Evolutionary conservation across 352 stramenopile species (phyloP), one percentile per base, ranked within the genome.

Genomic region (Globisporangium spiculum): DNA sequence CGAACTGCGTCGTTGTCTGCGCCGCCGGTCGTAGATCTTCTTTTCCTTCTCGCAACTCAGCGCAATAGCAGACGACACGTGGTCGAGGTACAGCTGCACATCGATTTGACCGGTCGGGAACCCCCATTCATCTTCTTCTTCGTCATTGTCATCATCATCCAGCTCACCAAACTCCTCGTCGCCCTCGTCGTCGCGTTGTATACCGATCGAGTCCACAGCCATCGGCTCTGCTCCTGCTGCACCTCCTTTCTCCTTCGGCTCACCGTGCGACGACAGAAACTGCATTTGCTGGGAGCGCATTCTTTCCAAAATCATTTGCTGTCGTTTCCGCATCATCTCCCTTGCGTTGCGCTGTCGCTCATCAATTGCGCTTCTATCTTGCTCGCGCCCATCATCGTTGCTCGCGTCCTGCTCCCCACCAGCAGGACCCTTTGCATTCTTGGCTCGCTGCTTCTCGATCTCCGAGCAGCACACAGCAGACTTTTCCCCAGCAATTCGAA

Each of bases 211-310:
- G 18, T 67, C 56, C 16, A 3, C 27, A 41, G 54, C 64, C 4
- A n/a, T 60, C 53, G 65, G 60, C 60, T 65, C 60, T 10, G 1
- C 54, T 60, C 9, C 6, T 36, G n/a, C 59, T 30, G 58, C 30
- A 56, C 41, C 63, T 16, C 4, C 41, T 27, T 34, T 58, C 26
- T 69, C 62, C 20, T 78, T 57, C 18, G 58, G 18, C 8, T 83
- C 72, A 16, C 59, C 63, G n/a, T 86, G 81, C 2, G 81, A 77
- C 34, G 75, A 84, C 26, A 91, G 63, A 63, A 93, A 94, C 63
- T 90, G 77, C 72, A 83, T 83, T 67, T 95, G 87, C 54, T 93
- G 81, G 0, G 77, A 84, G 12, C 82, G 77, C 81, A 95, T 91
- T 53, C 76, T 82, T 26, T 83, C 82, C 26, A 95, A 55, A 46